Base-by-base conservation (phyloP, 78 protist species). In the Dictyostelium citrinum region DNA sequence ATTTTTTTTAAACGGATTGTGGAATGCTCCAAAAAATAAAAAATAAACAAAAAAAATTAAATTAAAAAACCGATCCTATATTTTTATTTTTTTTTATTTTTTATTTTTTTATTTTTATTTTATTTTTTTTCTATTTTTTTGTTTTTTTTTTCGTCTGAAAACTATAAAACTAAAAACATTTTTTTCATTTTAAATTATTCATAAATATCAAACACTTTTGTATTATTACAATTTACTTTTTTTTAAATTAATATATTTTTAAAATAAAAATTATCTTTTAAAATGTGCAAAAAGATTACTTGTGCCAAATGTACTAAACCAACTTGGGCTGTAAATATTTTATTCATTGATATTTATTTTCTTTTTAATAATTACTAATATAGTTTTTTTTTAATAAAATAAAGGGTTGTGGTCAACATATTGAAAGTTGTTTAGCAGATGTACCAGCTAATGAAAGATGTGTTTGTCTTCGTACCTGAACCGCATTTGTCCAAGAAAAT, bases 351-450 rank as follows among this genome's bases (percentile, higher is more conserved):
- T 39, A 5, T 33, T 8, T 22, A 5, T 5, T 11, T 46, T 2
- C 0, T 55, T n/a, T n/a, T n/a, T n/a, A n/a, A n/a, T n/a, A n/a
- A n/a, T n/a, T n/a, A n/a, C n/a, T n/a, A n/a, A n/a, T n/a, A n/a
- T n/a, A n/a, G n/a, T n/a, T 83, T 41, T n/a, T 39, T 31, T 55
- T 20, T 16, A 14, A 49, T 2, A 49, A 49, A 49, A 49, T 75
- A 86, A 10, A n/a, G 33, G 92, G 92, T 76, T 86, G 92, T 77
- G 92, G 92, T 45, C 80, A 77, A 61, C 92, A 86, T 49, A 86
- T 86, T 39, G 92, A 86, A 61, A 7, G 20, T 20, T 49, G 61
- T 86, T 39, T 86, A 24, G 43, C 35, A 24, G 84, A 24, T 60
- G 92, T 86, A 2, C 37, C 55, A 60, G 84, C 27, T 10, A 83